Evolutionary conservation across 208 protist species (phyloP).

Genomic region (Trypanosoma avium): DNA sequence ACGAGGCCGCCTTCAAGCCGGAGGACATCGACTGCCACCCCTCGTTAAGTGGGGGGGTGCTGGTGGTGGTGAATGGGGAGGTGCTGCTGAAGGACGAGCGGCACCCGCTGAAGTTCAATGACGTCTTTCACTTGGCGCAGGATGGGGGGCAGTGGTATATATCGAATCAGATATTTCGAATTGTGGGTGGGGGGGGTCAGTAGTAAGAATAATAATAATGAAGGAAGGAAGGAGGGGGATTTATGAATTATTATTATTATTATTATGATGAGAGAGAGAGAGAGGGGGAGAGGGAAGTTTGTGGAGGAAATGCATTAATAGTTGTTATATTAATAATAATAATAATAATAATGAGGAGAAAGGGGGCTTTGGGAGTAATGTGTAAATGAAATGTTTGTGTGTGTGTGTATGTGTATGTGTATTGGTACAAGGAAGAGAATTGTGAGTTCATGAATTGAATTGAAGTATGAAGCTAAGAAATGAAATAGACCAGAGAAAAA

Average conservation of each 20-base stretch:
- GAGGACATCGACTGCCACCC: constrained; percentile 86
- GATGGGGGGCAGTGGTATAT: constrained; percentile 83
- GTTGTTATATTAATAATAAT: no score
- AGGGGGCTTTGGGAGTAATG: no score
- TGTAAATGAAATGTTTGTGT: no score
- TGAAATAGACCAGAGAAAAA: no score
- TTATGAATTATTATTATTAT: neutral
- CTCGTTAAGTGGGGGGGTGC: constrained; percentile 60
- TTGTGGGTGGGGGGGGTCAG: constrained; percentile 80
- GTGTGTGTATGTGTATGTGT: no score
- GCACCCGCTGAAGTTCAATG: constrained; percentile 88
- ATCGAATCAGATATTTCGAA: constrained; percentile 88
- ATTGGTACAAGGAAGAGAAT: no score
- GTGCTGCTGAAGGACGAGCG: constrained; percentile 78
- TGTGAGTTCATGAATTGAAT: no score
- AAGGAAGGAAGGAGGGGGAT: neutral
- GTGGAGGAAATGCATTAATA: neutral
- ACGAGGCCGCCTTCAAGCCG: constrained; percentile 73
- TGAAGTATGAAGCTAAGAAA: no score
- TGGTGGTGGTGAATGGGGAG: constrained; percentile 85
- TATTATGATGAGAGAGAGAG: neutral
- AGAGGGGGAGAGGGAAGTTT: no score
- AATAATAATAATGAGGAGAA: no score
- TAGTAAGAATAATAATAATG: constrained; percentile 14
- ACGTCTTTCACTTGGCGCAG: constrained; percentile 80